Conservation (phyloP, 2,329 filamentous ascomycete genomes). For the Aspergillus pseudonomiae region DNA sequence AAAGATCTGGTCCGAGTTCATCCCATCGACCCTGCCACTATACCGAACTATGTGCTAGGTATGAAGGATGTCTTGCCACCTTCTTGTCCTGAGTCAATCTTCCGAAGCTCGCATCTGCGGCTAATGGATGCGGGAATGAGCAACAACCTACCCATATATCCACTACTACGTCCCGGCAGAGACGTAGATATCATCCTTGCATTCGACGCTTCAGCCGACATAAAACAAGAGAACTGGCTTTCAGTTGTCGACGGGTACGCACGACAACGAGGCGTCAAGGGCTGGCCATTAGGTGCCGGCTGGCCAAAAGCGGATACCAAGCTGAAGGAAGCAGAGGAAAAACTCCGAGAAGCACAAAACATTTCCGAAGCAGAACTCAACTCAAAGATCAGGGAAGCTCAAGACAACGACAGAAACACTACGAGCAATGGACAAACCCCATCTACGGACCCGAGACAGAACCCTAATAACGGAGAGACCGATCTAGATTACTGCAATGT, state of each 20-base stretch:
- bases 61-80: slow-evolving; percentile 75
- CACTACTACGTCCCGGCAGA: slow-evolving; percentile 82
- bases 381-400: slow-evolving; percentile 64
- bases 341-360: slow-evolving; percentile 70
- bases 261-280: slow-evolving; percentile 83
- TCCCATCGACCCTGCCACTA: slow-evolving; percentile 85
- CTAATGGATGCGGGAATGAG: slow-evolving; percentile 99
- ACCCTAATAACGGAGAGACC: slow-evolving; percentile 38
- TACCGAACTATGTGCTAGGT: slow-evolving; percentile 86
- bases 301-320: slow-evolving; percentile 73
- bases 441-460: slow-evolving; percentile 30
- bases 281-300: slow-evolving; percentile 92
- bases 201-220: slow-evolving; percentile 93
- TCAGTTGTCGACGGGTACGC: slow-evolving; percentile 93
- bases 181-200: slow-evolving; percentile 88
- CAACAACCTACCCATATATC: slow-evolving; percentile 96
- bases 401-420: slow-evolving; percentile 39
- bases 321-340: slow-evolving; percentile 61
- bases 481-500: slow-evolving; percentile 89
- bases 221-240: slow-evolving; percentile 92
- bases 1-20: slow-evolving; percentile 89
- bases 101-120: slow-evolving; percentile 70
- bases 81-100: slow-evolving; percentile 77
- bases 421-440: slow-evolving; percentile 29
- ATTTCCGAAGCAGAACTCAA: slow-evolving; percentile 63